Conservation (phyloP, 2,329 filamentous ascomycete genomes). For the Xylariaceae sp. region DNA sequence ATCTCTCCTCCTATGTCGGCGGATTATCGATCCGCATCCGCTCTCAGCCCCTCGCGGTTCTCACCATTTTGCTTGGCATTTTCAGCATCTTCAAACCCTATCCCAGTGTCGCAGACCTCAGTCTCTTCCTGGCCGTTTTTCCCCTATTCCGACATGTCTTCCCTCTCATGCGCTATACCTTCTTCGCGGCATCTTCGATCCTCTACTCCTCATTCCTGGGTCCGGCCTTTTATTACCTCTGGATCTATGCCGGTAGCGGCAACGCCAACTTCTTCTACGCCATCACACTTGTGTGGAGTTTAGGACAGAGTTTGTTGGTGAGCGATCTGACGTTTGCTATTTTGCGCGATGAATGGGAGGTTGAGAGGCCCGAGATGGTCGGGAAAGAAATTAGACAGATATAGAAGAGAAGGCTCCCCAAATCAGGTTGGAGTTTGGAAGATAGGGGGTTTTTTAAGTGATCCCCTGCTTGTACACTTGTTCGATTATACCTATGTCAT, state of each 20-base stretch:
- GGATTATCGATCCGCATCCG: conserved; percentile 79
- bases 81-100: conserved; percentile 97
- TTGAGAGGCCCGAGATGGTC: conserved; percentile 81
- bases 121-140: conserved; percentile 75
- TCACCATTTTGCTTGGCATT: conserved; percentile 79
- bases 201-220: conserved; percentile 85
- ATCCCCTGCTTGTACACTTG: neutral
- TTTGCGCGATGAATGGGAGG: conserved; percentile 88
- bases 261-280: conserved; percentile 99
- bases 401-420: conserved; percentile 36
- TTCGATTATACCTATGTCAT: neutral
- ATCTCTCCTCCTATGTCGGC: conserved; percentile 83
- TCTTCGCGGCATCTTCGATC: conserved; percentile 75
- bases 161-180: conserved; percentile 88
- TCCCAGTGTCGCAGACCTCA: conserved; percentile 84
- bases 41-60: conserved; percentile 77
- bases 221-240: conserved; percentile 92
- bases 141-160: conserved; percentile 89
- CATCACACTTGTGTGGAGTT: conserved; percentile 96
- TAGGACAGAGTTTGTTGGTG: conserved; percentile 80
- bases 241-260: conserved; percentile 96
- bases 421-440: too few relatives aligned
- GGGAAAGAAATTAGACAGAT: conserved; percentile 86
- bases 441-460: too few relatives aligned
- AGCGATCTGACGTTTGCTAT: conserved; percentile 86